phyloP scores from a whole-genome alignment of 306 rosid genomes.

The Prunus campanulata region DNA sequence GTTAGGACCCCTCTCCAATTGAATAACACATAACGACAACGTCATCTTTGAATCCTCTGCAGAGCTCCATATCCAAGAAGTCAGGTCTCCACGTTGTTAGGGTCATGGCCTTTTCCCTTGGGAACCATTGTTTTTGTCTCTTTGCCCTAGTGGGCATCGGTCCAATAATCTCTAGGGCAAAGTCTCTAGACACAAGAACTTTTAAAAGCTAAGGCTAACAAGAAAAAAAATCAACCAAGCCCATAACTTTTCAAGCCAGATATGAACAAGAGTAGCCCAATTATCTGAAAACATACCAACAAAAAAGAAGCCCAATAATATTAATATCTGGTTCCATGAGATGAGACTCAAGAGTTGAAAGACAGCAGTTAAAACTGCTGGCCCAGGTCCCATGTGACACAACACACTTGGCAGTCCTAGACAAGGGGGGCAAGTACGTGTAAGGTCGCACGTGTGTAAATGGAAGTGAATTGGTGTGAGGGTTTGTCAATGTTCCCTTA shows the following conservation, averaged over 20 bases:
- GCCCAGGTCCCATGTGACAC: not conserved
- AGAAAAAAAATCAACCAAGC: not conserved
- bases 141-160: not conserved
- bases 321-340: not conserved
- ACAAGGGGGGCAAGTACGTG: not conserved
- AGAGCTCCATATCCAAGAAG: not conserved
- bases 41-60: not conserved
- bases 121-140: not conserved
- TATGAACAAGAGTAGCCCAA: not conserved
- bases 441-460: conserved; percentile 43
- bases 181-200: not conserved
- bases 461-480: conserved; percentile 30
- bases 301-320: not conserved
- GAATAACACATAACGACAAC: not conserved
- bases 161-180: not conserved
- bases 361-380: not conserved
- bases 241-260: not conserved
- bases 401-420: not conserved
- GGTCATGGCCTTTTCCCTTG: not conserved
- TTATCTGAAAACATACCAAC: not conserved
- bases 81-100: not conserved
- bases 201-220: not conserved
- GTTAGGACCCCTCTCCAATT: not conserved
- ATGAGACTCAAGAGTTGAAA: too few relatives aligned
- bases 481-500: conserved; percentile 50